Evolutionary conservation across 495 filamentous ascomycete genomes (phyloP), one percentile per base, ranked within the genome.

Genomic region (Neurospora tetrasperma): DNA sequence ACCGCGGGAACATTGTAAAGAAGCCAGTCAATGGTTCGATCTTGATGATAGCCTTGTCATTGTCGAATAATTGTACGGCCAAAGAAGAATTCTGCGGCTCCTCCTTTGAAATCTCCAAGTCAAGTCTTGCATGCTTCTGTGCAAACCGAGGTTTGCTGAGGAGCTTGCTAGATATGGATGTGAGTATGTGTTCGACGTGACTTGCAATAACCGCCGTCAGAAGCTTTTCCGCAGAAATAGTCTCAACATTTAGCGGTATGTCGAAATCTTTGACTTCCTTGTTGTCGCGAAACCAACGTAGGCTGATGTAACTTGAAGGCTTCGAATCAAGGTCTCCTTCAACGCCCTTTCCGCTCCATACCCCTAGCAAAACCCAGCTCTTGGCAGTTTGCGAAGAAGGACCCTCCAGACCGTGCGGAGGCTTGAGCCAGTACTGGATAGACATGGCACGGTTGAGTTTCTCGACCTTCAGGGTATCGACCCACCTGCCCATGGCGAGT

Each of bases 361-460:
- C 84, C 3, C 93, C 93, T n/a, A 98, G 85, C 54, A 97, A 91
- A 66, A 98, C 85, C 94, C 96, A 98, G 80, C 89, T 96, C 83
- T 94, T 96, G 5, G 85, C 81, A 12, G 88, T 88, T 39, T 87
- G 82, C 23, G 81, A 78, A n/a, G 74, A 46, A 35, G 70, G 43
- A 27, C 70, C n/a, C 23, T 35, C 43, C 31, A 20, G 70, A 27
- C 54, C 44, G 73, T 80, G 78, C 41, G 81, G 81, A 71, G 88
- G 87, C 46, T 88, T 84, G 20, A 86, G 80, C 96, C 96, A 99
- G 79, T 99, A 99, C 74, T 98, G 94, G 70, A 99, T 85, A 16
- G 94, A 87, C 72, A 98, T 82, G 18, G 89, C 90, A 46, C 96
- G 88, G 74, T 93, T 90, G 48, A 97, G 83, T 70, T 89, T 81